Evolutionary conservation across 257 asterid genomes (phyloP), one percentile per base, ranked within the genome.

Genomic region (Striga asiatica): DNA sequence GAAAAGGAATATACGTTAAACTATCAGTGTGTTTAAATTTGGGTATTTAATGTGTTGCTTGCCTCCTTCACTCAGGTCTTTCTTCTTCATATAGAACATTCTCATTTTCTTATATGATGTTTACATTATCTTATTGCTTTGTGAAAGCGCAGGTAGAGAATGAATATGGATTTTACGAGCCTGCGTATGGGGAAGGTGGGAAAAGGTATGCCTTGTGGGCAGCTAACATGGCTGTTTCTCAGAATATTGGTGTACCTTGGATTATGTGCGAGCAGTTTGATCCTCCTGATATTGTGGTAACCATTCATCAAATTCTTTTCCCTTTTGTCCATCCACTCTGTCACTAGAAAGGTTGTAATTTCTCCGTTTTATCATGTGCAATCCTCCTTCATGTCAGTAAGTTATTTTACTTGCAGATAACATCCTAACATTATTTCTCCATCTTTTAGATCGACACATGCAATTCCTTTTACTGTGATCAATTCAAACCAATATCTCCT

Each of bases 251-350:
- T 56, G 95, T 89, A 17, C 97, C 97, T 41, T 89, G 97, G 97
- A 81, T 89, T 58, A 89, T 89, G 97, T 89, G 97, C 70, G 71
- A 83, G 75, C 95, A 89, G 66, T 81, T 72, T 71, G 94, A 85
- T 66, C 85, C 89, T 71, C 97, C 97, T 14, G 80, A 57, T 60
- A 67, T 76, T 61, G 78, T 89, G 73, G 97, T 89, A 70, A 83
- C 76, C 43, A 31, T 42, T 58, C 48, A 45, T 62, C 50, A n/a
- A n/a, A n/a, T n/a, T n/a, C n/a, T n/a, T n/a, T n/a, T n/a, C n/a
- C n/a, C n/a, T n/a, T n/a, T n/a, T n/a, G n/a, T n/a, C n/a, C n/a
- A 54, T 34, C n/a, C 2, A n/a, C 8, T 55, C 25, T 20, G n/a
- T 45, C 32, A n/a, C 27, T 25, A 21, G 19, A 5, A n/a, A 3